These are phyloP conservation scores for Geotrichum klebahnii DNA, from an alignment of 1,139 yeast species.

Conservation along the genomic window DNA sequence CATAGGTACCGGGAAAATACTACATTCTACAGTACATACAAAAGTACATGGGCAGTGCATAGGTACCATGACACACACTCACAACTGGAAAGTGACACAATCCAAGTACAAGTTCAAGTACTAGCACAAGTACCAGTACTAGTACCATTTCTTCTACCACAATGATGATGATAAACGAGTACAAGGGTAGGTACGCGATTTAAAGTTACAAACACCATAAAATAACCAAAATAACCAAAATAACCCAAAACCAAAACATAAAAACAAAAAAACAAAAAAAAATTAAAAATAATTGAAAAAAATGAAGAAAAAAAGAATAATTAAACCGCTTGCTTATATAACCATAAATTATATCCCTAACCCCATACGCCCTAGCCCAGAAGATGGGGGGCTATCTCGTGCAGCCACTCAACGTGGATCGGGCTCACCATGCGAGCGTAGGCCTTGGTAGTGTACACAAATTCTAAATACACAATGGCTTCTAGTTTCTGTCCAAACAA, in stretches of 20 bases:
- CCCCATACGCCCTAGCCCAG: slow-evolving; percentile 4
- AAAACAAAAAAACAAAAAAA: not conserved
- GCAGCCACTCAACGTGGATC: slow-evolving; percentile 82
- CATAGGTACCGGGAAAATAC: no score
- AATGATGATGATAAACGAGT: no score
- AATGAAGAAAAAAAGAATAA: not conserved
- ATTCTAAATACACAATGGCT: slow-evolving; percentile 91
- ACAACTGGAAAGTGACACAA: no score
- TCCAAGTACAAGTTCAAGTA: no score
- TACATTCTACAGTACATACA: no score
- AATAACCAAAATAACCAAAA: not conserved
- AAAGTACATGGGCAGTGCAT: no score
- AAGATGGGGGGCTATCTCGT: slow-evolving; percentile 68
- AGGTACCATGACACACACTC: no score
- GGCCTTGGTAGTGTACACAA: slow-evolving; percentile 87
- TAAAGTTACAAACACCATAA: no score
- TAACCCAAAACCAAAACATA: not conserved
- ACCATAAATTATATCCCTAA: not conserved
- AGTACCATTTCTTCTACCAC: no score
- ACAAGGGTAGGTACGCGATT: no score
- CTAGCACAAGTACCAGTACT: no score
- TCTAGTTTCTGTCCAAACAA: slow-evolving; percentile 78
- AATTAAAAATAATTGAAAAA: not conserved
- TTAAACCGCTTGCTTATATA: no score
- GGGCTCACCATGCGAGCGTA: slow-evolving; percentile 86